phyloP scores from a whole-genome alignment of 2,329 filamentous ascomycete genomes.

The Thermomyces lanuginosus region DNA sequence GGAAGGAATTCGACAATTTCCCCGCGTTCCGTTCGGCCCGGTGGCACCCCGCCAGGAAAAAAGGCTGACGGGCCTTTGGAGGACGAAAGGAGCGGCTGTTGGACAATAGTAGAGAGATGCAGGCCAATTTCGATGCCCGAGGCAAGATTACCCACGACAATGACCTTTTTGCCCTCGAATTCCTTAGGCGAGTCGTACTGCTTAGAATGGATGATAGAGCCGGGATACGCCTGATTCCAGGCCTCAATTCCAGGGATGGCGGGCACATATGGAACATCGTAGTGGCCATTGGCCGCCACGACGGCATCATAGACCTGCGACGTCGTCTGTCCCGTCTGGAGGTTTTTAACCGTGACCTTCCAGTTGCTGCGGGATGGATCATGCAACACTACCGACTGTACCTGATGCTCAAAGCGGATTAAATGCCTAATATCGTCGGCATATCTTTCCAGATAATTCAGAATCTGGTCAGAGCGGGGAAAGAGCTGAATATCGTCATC shows the following conservation, averaged over 20 bases:
- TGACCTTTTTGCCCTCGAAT: constrained; percentile 54
- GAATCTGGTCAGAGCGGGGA: constrained; percentile 53
- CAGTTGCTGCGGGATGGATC: constrained; percentile 33
- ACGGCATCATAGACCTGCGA: constrained; percentile 53
- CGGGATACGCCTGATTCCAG: constrained; percentile 45
- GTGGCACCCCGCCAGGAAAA: constrained; percentile 18
- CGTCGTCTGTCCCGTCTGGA: constrained; percentile 27
- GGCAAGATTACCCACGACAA: constrained; percentile 71
- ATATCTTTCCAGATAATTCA: constrained; percentile 58
- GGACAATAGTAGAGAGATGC: constrained; percentile 51
- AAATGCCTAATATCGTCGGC: constrained; percentile 49
- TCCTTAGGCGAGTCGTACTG: constrained; percentile 51
- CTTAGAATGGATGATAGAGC: constrained; percentile 57
- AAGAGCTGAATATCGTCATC: constrained; percentile 51
- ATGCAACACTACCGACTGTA: constrained; percentile 40
- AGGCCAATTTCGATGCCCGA: constrained; percentile 69
- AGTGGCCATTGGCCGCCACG: constrained; percentile 61
- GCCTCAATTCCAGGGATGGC: constrained; percentile 41
- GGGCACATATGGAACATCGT: constrained; percentile 52
- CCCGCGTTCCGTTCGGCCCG: constrained; percentile 41
- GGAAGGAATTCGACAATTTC: constrained; percentile 40
- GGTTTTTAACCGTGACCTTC: constrained; percentile 41
- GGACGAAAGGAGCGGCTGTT: constrained; percentile 48
- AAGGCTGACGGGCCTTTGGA: constrained; percentile 36
- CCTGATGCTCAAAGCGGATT: constrained; percentile 54